phyloP scores from a whole-genome alignment of 345 rosid species.

The Microthlaspi erraticum region DNA sequence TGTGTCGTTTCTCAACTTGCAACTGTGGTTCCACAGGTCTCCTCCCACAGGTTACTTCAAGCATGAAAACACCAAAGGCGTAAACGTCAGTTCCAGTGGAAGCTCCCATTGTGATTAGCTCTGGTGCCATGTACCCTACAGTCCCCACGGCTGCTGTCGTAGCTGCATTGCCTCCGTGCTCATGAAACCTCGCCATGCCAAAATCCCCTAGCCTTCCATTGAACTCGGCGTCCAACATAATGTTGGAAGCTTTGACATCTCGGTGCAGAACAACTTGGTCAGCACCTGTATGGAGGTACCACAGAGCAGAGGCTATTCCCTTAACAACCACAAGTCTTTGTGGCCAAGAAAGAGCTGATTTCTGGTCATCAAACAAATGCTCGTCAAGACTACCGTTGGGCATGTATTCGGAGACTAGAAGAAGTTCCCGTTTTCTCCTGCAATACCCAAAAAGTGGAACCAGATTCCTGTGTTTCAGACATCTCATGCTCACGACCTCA shows the following conservation, averaged over 20 bases:
- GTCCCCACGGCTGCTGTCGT: constrained; percentile 93
- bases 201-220: constrained; percentile 91
- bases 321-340: constrained; percentile 48
- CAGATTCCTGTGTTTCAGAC: constrained; percentile 56
- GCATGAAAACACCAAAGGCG: constrained; percentile 59
- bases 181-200: constrained; percentile 87
- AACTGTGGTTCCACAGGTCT: constrained; percentile 72
- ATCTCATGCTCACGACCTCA: constrained; percentile 53
- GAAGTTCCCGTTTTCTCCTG: constrained; percentile 56
- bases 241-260: constrained; percentile 60
- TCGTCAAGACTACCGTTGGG: constrained; percentile 63
- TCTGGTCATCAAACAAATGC: constrained; percentile 43
- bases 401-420: constrained; percentile 64
- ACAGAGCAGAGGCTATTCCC: constrained; percentile 56
- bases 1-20: constrained; percentile 35
- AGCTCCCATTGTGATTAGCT: constrained; percentile 54
- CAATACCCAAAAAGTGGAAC: constrained; percentile 62
- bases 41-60: constrained; percentile 58
- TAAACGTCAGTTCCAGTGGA: constrained; percentile 52
- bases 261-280: constrained; percentile 61
- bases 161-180: constrained; percentile 68
- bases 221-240: constrained; percentile 60
- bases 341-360: constrained; percentile 49
- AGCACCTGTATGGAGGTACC: constrained; percentile 59
- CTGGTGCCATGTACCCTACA: constrained; percentile 63